Conservation (phyloP, 116 monocot species). For the Zostera marina region DNA sequence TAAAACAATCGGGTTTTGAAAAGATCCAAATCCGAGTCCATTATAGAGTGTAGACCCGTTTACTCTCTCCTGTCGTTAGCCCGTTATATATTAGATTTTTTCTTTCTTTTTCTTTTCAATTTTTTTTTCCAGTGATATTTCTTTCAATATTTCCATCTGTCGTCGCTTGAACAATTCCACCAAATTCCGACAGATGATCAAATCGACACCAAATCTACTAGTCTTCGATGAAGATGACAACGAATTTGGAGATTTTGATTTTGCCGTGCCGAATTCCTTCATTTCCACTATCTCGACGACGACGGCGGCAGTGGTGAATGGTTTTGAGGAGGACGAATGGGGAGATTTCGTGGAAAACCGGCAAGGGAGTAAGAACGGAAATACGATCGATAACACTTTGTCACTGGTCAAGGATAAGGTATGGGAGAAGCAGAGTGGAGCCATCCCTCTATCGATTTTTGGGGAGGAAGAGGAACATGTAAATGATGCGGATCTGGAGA, state of each 20-base stretch:
- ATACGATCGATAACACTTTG: background rate
- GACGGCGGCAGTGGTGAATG: background rate
- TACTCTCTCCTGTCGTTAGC: no score
- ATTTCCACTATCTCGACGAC: background rate
- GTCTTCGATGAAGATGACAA: slow-evolving; percentile 7
- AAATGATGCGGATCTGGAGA: slow-evolving; percentile 3
- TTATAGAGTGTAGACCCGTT: no score
- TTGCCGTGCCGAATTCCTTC: slow-evolving; percentile 1
- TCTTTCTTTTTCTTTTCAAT: no score
- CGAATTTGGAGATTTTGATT: slow-evolving; percentile 13
- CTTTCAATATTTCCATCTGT: no score
- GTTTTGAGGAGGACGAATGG: slow-evolving; percentile 9
- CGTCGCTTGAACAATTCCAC: no score
- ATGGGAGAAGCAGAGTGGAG: slow-evolving; percentile 5
- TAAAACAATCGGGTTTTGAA: no score
- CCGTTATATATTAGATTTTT: no score
- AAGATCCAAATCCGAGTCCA: no score
- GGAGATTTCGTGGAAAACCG: slow-evolving; percentile 9
- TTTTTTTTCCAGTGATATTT: no score
- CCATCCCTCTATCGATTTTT: slow-evolving; percentile 11
- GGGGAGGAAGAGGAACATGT: slow-evolving; percentile 10
- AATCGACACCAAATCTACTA: background rate
- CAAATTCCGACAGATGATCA: no score
- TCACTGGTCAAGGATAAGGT: background rate
- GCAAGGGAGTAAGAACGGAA: no score